Conservation (phyloP, 2,329 filamentous ascomycete species). For the Monosporascus sp. region DNA sequence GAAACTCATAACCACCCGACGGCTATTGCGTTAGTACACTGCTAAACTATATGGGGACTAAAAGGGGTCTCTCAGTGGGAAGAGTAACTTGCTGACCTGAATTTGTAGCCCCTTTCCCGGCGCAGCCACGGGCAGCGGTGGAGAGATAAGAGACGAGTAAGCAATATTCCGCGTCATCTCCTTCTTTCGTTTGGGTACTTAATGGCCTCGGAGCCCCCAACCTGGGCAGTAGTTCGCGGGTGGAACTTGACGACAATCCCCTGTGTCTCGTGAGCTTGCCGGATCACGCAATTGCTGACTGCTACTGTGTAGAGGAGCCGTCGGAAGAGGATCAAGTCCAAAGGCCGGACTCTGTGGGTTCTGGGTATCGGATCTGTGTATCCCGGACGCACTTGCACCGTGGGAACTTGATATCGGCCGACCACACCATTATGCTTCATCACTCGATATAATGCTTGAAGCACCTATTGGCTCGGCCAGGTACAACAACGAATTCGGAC, state of each 20-base stretch:
- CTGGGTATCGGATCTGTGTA: constrained; percentile 89
- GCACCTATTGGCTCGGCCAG: constrained; percentile 90
- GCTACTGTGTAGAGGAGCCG: constrained; percentile 76
- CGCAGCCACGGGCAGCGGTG: constrained; percentile 90
- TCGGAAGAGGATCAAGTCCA: constrained; percentile 85
- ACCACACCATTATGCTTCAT: constrained; percentile 87
- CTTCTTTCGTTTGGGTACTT: too few species aligned
- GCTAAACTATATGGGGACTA: too few species aligned
- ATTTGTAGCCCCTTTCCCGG: constrained; percentile 50
- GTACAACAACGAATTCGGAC: constrained; percentile 94
- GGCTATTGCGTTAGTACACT: constrained; percentile 60
- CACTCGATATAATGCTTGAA: constrained; percentile 95
- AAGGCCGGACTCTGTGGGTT: constrained; percentile 91
- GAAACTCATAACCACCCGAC: constrained; percentile 98
- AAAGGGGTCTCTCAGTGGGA: too few species aligned
- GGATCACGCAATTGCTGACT: constrained; percentile 3
- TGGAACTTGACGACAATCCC: too few species aligned
- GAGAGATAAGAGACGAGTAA: constrained; percentile 78
- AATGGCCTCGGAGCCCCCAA: too few species aligned
- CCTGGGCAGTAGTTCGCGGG: too few species aligned
- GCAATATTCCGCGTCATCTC: too few species aligned
- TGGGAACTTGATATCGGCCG: constrained; percentile 92
- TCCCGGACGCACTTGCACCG: constrained; percentile 74
- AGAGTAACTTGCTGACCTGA: not conserved
- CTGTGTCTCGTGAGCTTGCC: constrained; percentile 4